These are phyloP conservation scores for Thalassiosira hispida DNA, from an alignment of 352 stramenopile species.

Conservation along the genomic window DNA sequence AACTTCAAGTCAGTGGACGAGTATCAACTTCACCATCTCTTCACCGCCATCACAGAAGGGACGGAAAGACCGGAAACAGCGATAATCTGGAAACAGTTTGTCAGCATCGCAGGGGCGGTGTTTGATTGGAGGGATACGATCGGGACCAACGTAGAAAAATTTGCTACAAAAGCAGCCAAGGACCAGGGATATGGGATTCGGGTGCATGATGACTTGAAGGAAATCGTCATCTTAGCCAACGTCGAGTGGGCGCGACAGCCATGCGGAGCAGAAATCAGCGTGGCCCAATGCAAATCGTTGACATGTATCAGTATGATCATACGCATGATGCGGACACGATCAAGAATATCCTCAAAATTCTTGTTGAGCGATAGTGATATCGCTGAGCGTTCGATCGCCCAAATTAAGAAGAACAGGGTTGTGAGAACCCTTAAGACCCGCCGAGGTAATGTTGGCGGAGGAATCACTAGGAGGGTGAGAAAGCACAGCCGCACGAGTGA, in stretches of 20 bases:
- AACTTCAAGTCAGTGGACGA: slow-evolving; percentile 18
- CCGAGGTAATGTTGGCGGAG: too few species aligned
- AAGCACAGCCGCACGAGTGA: too few species aligned
- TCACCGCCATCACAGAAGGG: slow-evolving; percentile 10
- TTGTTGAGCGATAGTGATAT: too few species aligned
- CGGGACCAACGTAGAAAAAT: neutral
- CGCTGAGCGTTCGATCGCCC: too few species aligned
- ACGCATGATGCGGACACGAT: too few species aligned
- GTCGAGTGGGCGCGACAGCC: neutral
- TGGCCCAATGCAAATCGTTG: too few species aligned
- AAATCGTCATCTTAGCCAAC: neutral
- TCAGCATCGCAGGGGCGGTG: neutral
- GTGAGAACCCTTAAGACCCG: too few species aligned
- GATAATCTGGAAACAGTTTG: neutral
- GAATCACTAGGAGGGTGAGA: too few species aligned
- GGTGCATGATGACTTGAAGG: neutral
- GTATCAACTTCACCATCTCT: slow-evolving; percentile 12
- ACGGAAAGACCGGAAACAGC: neutral
- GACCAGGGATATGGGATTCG: neutral
- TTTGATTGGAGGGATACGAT: neutral
- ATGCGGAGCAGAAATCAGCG: too few species aligned
- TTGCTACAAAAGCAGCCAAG: neutral
- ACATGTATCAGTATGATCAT: too few species aligned
- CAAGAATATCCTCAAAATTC: too few species aligned
- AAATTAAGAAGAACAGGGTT: too few species aligned